Conservation (phyloP, 495 filamentous ascomycete genomes). For the Eremomyces bilateralis region DNA sequence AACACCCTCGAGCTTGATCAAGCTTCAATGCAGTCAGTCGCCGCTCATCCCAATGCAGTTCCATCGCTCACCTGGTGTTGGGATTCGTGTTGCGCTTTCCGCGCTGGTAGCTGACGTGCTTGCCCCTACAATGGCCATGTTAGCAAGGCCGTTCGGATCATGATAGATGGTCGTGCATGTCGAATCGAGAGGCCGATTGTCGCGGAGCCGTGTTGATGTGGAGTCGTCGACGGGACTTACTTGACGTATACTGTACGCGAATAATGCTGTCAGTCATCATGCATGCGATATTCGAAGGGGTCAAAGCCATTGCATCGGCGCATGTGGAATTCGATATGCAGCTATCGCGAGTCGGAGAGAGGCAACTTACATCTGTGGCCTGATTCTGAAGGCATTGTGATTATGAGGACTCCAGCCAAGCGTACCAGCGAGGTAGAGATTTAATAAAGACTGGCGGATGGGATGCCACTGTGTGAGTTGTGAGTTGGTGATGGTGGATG, state of each 20-base stretch:
- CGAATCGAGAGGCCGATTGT: conserved; percentile 9
- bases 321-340: too few relatives aligned
- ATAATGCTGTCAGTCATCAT: too few relatives aligned
- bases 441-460: too few relatives aligned
- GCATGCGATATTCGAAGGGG: too few relatives aligned
- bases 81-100: conserved; percentile 67
- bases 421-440: too few relatives aligned
- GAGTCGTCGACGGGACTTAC: conserved; percentile 31
- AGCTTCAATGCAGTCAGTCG: conserved; percentile 6
- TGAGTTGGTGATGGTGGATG: background rate
- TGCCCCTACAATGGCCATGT: conserved; percentile 37
- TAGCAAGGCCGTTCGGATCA: too few relatives aligned
- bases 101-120: conserved; percentile 86
- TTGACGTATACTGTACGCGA: conserved; percentile 97
- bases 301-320: too few relatives aligned
- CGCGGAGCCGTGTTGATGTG: conserved; percentile 7
- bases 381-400: conserved; percentile 8
- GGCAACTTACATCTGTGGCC: conserved; percentile 7
- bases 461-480: too few relatives aligned
- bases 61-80: conserved; percentile 26
- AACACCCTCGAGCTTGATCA: conserved; percentile 94
- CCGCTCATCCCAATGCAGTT: background rate
- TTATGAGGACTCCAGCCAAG: too few relatives aligned
- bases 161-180: conserved; percentile 19
- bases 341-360: background rate